These are phyloP conservation scores for Scutellaria minor DNA, from an alignment of 257 asterid genomes.

Conservation along the genomic window DNA sequence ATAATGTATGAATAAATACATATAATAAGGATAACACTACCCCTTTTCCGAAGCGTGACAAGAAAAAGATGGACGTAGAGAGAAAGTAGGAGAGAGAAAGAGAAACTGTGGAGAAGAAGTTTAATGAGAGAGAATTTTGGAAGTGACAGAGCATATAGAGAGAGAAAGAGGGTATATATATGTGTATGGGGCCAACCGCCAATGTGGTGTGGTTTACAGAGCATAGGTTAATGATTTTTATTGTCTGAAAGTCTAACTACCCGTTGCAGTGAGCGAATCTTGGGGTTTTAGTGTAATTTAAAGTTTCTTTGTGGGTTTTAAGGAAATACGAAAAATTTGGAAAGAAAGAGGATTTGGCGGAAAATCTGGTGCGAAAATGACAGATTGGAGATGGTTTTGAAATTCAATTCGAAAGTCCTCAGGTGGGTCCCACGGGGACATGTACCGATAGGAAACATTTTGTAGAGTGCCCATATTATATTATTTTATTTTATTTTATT, in stretches of 20 bases:
- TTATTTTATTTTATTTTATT: not conserved
- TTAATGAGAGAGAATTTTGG: constrained; percentile 1
- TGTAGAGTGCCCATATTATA: not conserved
- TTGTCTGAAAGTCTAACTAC: constrained; percentile 36
- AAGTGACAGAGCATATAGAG: constrained; percentile 14
- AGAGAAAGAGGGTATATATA: constrained; percentile 22
- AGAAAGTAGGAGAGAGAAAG: constrained; percentile 34
- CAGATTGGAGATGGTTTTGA: constrained; percentile 39
- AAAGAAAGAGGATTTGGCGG: constrained; percentile 38
- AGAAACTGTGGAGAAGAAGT: constrained; percentile 21
- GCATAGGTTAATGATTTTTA: constrained; percentile 27
- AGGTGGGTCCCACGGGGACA: constrained; percentile 5
- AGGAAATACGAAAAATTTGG: not conserved
- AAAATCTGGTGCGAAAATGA: constrained; percentile 39
- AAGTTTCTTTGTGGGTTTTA: constrained; percentile 22
- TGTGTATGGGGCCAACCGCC: constrained; percentile 36
- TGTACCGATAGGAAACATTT: not conserved
- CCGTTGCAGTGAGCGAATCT: constrained; percentile 20
- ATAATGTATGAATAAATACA: constrained; percentile 22
- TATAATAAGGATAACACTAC: constrained; percentile 22
- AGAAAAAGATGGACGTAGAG: constrained; percentile 20
- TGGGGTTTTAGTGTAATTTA: constrained; percentile 30
- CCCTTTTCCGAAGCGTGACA: constrained; percentile 44
- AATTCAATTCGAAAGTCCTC: constrained; percentile 33
- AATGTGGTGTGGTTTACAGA: constrained; percentile 40